Conservation (phyloP, 2,329 filamentous ascomycete species). For the Pseudopithomyces chartarum region DNA sequence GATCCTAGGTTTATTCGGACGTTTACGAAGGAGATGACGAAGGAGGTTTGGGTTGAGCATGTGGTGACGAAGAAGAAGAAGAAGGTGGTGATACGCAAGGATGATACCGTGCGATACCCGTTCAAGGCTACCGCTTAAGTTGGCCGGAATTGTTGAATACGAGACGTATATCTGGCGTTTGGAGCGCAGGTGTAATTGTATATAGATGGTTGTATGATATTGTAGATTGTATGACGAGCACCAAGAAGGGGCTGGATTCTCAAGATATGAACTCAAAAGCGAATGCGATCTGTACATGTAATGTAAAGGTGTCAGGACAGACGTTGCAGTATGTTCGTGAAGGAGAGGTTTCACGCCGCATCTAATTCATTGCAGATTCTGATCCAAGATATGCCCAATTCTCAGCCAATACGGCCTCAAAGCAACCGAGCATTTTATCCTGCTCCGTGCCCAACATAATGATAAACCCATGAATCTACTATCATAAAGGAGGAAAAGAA, state of each 20-base stretch:
- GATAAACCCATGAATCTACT: slow-evolving; percentile 8
- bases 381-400: neutral
- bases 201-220: neutral
- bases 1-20: slow-evolving; percentile 87
- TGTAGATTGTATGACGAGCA: neutral
- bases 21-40: slow-evolving; percentile 75
- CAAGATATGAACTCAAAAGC: neutral
- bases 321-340: neutral
- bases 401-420: neutral
- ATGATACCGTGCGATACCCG: slow-evolving; percentile 71
- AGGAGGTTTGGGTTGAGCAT: slow-evolving; percentile 91
- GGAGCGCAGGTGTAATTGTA: neutral
- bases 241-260: neutral
- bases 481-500: neutral
- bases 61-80: slow-evolving; percentile 82
- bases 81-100: slow-evolving; percentile 85
- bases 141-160: slow-evolving; percentile 7
- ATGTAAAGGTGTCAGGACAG: slow-evolving; percentile 6
- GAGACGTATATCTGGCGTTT: neutral
- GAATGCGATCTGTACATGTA: slow-evolving; percentile 1
- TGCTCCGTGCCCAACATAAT: slow-evolving; percentile 5
- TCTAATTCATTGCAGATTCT: neutral
- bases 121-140: slow-evolving; percentile 56
- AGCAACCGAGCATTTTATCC: slow-evolving; percentile 13
- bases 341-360: neutral